Conservation (phyloP, 306 rosid species). For the cucumber (Cucumis sativus) region DNA sequence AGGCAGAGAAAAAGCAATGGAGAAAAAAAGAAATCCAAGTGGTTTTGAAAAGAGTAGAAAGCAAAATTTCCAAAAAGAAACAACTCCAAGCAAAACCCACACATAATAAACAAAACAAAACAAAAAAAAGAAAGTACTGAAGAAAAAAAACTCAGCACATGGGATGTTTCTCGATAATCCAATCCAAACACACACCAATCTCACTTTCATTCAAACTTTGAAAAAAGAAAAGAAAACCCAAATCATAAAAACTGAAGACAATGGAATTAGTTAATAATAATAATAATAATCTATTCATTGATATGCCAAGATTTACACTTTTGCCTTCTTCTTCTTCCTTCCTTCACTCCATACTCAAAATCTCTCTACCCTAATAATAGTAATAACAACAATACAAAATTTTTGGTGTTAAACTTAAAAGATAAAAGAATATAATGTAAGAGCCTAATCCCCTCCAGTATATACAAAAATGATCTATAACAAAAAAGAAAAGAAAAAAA, state of each 20-base stretch:
- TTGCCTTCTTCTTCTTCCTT: background rate
- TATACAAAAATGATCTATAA: background rate
- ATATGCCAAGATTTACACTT: background rate
- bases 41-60: background rate
- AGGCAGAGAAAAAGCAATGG: background rate
- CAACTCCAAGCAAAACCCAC: background rate
- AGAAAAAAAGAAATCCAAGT: background rate
- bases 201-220: no score
- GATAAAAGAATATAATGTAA: background rate
- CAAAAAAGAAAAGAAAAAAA: background rate
- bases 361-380: background rate
- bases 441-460: background rate
- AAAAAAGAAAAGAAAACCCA: no score
- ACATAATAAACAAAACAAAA: background rate
- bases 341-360: background rate
- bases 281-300: background rate
- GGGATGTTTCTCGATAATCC: background rate
- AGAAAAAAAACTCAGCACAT: slow-evolving; percentile 6
- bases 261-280: background rate
- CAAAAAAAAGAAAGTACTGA: background rate
- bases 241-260: background rate
- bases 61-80: background rate
- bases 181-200: background rate
- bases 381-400: background rate
- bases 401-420: background rate